Evolutionary conservation across 2,329 filamentous ascomycete genomes (phyloP).

Genomic region (Albophoma yamanashiensis): DNA sequence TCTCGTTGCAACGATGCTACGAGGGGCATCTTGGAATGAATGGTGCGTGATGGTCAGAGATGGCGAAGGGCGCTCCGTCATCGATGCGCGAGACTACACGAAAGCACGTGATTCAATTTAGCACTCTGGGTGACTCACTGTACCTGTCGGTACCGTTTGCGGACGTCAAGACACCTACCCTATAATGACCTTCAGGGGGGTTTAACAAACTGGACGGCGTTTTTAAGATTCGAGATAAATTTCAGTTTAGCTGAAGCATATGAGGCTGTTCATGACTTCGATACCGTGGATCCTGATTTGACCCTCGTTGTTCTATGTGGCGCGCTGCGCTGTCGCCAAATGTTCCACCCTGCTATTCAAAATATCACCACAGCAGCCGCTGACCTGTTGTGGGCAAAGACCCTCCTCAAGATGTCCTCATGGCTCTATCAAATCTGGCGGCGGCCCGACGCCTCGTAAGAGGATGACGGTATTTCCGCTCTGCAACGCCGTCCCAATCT

Average conservation of each 20-base stretch:
- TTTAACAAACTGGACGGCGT: not conserved
- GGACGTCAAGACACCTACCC: not conserved
- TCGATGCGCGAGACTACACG: slow-evolving; percentile 16
- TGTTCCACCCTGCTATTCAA: not conserved
- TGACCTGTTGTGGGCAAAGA: not conserved
- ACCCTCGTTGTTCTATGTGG: not conserved
- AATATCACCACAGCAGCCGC: not conserved
- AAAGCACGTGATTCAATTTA: slow-evolving; percentile 14
- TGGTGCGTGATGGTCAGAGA: not conserved
- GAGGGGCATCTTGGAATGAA: slow-evolving; percentile 6
- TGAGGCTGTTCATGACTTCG: not conserved
- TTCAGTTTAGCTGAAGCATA: too few species aligned
- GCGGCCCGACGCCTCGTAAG: slow-evolving; percentile 73
- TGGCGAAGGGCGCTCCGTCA: slow-evolving; percentile 12
- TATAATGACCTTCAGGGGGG: not conserved
- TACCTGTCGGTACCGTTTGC: too few species aligned
- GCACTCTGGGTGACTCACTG: not conserved
- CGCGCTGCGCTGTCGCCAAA: not conserved
- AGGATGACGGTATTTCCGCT: slow-evolving; percentile 88
- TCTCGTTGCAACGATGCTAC: slow-evolving; percentile 18
- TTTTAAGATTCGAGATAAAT: too few species aligned
- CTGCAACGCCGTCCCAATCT: slow-evolving; percentile 61
- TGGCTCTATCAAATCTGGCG: slow-evolving; percentile 57
- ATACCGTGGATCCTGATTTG: not conserved
- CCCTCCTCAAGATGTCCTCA: not conserved